phyloP scores from a whole-genome alignment of 805 yeast genomes.

The Cyberlindnera mississippiensis region DNA sequence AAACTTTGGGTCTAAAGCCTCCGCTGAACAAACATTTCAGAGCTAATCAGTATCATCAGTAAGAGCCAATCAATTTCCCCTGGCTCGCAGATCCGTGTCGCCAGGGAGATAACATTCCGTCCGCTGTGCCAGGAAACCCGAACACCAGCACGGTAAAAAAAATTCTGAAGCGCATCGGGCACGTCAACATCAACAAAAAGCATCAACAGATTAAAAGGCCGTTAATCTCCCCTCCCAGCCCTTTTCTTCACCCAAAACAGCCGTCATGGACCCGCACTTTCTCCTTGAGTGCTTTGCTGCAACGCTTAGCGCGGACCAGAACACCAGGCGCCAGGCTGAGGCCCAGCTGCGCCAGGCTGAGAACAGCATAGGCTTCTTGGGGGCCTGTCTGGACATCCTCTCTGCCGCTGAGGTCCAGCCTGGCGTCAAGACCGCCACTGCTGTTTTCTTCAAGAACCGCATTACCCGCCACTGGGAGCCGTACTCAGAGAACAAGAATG shows the following conservation, averaged over 20 bases:
- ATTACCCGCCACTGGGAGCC: slow-evolving; percentile 59
- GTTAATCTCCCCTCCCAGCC: too few relatives aligned
- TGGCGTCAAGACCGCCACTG: slow-evolving; percentile 64
- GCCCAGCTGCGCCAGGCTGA: slow-evolving; percentile 55
- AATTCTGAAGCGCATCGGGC: too few relatives aligned
- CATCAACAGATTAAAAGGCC: too few relatives aligned
- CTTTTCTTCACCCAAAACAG: not conserved
- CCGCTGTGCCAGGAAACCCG: too few relatives aligned
- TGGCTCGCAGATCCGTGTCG: too few relatives aligned
- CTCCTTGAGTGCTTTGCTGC: slow-evolving; percentile 76
- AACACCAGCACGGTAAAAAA: too few relatives aligned
- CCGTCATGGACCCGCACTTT: slow-evolving; percentile 59
- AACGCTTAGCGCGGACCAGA: slow-evolving; percentile 66
- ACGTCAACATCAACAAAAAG: too few relatives aligned
- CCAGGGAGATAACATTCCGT: too few relatives aligned
- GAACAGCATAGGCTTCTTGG: slow-evolving; percentile 64
- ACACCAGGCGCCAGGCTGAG: slow-evolving; percentile 67
- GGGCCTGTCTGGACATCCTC: slow-evolving; percentile 78
- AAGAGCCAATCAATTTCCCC: too few relatives aligned
- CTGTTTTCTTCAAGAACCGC: slow-evolving; percentile 78
- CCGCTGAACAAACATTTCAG: too few relatives aligned
- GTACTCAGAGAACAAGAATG: slow-evolving; percentile 28
- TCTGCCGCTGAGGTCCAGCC: slow-evolving; percentile 45
- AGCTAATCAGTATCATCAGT: too few relatives aligned
- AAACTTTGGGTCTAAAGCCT: too few relatives aligned